Percentiles rank a stretch among this genome's conserved stretches.
phyloP scores from a whole-genome alignment of 1,284 basidiomycete genomes.

The Fomitopsis schrenkii region DNA sequence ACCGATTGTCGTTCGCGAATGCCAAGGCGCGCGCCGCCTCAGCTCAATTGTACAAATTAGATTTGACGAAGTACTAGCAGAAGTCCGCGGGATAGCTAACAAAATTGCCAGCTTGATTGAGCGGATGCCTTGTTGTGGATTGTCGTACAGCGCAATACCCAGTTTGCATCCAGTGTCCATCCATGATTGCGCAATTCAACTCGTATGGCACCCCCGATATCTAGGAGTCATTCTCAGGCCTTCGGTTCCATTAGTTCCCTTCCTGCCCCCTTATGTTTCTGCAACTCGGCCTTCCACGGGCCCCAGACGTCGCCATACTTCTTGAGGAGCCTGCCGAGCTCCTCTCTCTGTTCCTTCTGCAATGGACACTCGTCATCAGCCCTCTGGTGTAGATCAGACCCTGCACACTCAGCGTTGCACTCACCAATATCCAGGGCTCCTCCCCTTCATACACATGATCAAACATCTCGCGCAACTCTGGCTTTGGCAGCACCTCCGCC shows the following conservation, averaged over 20 bases:
- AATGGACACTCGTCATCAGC: background rate
- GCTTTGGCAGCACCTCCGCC: conserved; percentile 71
- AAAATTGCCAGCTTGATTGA: too few species aligned
- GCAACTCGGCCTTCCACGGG: conserved; percentile 81
- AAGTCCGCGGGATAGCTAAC: too few species aligned
- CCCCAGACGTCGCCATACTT: conserved; percentile 85
- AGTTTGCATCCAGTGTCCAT: background rate
- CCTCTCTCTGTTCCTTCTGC: conserved; percentile 81
- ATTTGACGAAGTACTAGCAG: too few species aligned
- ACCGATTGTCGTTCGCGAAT: too few species aligned
- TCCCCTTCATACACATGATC: conserved; percentile 85
- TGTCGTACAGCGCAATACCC: background rate
- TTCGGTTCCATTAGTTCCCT: conserved; percentile 47
- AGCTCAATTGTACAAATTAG: too few species aligned
- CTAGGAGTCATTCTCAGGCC: background rate
- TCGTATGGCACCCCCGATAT: background rate
- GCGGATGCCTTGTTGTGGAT: too few species aligned
- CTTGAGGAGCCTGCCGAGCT: conserved; percentile 68
- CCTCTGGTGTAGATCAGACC: conserved; percentile 6
- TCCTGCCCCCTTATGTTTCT: conserved; percentile 77
- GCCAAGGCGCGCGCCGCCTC: too few species aligned
- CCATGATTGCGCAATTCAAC: background rate
- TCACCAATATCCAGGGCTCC: conserved; percentile 81
- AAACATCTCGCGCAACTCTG: conserved; percentile 77
- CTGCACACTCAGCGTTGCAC: conserved; percentile 27